phyloP scores from a whole-genome alignment of 2,329 filamentous ascomycete genomes.

The Phyllosticta citrichinensis region DNA sequence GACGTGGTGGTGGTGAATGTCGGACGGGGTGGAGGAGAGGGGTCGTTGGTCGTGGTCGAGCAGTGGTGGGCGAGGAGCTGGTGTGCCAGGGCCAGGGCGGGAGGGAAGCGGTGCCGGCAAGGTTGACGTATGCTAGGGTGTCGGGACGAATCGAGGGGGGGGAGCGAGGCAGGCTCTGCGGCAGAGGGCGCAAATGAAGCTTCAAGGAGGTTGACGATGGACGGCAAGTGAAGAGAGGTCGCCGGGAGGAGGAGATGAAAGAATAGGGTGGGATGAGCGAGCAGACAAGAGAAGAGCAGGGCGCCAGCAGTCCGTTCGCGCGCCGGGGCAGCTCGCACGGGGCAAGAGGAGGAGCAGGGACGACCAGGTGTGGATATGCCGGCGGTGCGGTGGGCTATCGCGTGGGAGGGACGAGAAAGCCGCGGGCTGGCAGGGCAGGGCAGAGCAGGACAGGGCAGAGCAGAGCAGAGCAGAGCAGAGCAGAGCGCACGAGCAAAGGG shows the following conservation, averaged over 20 bases:
- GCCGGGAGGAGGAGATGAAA: conserved; percentile 4
- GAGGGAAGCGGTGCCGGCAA: neutral
- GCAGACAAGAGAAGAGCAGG: conserved; percentile 7
- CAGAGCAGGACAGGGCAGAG: neutral
- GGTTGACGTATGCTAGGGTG: conserved; percentile 11
- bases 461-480: neutral
- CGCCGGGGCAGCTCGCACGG: conserved; percentile 8
- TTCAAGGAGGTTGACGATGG: neutral
- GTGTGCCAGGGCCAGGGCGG: neutral
- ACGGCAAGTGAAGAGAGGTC: neutral
- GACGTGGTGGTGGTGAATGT: conserved; percentile 1
- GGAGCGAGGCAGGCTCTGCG: neutral
- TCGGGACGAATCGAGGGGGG: conserved; percentile 2
- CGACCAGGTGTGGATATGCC: neutral
- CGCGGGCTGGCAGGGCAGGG: conserved; percentile 1
- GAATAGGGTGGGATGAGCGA: conserved; percentile 2
- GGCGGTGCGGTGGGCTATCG: neutral
- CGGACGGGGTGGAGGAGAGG: conserved; percentile 7
- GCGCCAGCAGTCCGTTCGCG: conserved; percentile 8
- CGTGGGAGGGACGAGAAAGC: conserved; percentile 4
- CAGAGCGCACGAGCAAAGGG: neutral
- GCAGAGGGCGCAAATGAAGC: neutral
- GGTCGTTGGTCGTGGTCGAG: conserved; percentile 9
- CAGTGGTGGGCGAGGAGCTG: conserved; percentile 1
- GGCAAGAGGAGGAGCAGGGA: conserved; percentile 2